A percentile compares a stretch with the other conserved stretches of the same genome.
These are phyloP conservation scores for Leishmania tropica DNA, from an alignment of 208 protist species.

Conservation along the genomic window DNA sequence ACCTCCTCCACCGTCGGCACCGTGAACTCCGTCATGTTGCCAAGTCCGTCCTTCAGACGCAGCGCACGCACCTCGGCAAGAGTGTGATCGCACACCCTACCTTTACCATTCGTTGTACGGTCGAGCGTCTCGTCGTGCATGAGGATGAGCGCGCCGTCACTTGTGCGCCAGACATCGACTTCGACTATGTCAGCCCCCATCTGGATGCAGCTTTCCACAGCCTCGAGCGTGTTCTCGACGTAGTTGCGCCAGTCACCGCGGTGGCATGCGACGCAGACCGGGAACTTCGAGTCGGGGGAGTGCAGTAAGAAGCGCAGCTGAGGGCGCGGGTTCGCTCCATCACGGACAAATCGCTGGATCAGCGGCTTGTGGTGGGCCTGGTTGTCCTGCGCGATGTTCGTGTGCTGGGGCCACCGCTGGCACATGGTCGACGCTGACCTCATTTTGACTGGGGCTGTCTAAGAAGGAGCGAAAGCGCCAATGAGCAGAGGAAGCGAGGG, in stretches of 20 bases:
- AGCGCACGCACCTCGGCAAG: conserved; percentile 48
- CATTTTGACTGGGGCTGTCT: background rate
- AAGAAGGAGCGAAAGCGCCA: background rate
- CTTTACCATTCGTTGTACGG: conserved; percentile 48
- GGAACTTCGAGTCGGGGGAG: conserved; percentile 29
- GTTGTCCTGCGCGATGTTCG: conserved; percentile 12
- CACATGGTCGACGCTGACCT: background rate
- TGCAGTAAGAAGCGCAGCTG: conserved; percentile 36
- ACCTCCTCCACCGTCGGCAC: conserved; percentile 62
- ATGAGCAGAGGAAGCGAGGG: background rate
- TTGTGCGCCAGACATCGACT: conserved; percentile 66
- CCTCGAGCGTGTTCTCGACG: conserved; percentile 78
- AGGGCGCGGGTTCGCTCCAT: conserved; percentile 12
- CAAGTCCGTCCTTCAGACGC: conserved; percentile 66
- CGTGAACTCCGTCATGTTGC: conserved; percentile 76
- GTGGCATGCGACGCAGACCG: conserved; percentile 65
- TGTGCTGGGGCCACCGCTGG: background rate
- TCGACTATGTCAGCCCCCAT: conserved; percentile 76
- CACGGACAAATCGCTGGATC: conserved; percentile 27
- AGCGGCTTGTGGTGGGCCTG: conserved; percentile 35
- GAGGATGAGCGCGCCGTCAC: conserved; percentile 58
- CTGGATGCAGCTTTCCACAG: conserved; percentile 60
- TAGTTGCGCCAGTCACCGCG: conserved; percentile 78
- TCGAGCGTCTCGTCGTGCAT: conserved; percentile 77
- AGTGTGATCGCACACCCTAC: conserved; percentile 54